Conservation (phyloP, 257 asterid species). For the Solanum pennellii region DNA sequence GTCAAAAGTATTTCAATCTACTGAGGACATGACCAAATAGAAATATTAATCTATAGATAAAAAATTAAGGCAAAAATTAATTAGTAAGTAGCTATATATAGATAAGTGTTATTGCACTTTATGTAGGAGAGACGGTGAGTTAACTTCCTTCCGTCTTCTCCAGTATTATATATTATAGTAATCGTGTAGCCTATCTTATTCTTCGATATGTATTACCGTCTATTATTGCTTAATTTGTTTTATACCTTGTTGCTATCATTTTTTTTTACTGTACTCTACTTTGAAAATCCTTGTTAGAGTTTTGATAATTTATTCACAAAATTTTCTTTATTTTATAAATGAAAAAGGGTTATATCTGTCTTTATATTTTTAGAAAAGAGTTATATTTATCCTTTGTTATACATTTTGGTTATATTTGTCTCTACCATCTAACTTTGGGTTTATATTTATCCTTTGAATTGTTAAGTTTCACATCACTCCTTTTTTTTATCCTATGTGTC, state of each 20-base stretch:
- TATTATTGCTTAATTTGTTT: not conserved
- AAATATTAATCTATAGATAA: fast-evolving
- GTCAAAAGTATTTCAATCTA: fast-evolving
- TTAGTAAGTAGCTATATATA: not conserved
- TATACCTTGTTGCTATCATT: not conserved
- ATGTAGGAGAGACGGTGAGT: not conserved
- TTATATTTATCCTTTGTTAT: too few species aligned
- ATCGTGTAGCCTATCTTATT: not conserved
- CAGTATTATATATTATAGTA: not conserved
- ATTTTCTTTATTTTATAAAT: not conserved
- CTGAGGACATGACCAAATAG: not conserved
- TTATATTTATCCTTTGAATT: too few species aligned
- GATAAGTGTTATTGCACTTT: not conserved
- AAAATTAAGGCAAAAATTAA: not conserved
- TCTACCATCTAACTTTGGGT: too few species aligned
- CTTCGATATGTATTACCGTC: not conserved
- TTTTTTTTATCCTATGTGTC: too few species aligned
- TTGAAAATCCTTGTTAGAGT: not conserved
- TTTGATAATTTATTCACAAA: fast-evolving
- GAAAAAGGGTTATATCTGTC: too few species aligned
- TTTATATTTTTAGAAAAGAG: too few species aligned
- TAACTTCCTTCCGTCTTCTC: not conserved
- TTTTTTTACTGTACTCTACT: not conserved
- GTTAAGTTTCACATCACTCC: too few species aligned
- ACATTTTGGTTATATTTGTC: too few species aligned